Percentiles rank a stretch among this genome's conserved stretches.
These are phyloP conservation scores for Triticum monococcum DNA, from an alignment of 176 grass and related monocot species.

Conservation along the genomic window DNA sequence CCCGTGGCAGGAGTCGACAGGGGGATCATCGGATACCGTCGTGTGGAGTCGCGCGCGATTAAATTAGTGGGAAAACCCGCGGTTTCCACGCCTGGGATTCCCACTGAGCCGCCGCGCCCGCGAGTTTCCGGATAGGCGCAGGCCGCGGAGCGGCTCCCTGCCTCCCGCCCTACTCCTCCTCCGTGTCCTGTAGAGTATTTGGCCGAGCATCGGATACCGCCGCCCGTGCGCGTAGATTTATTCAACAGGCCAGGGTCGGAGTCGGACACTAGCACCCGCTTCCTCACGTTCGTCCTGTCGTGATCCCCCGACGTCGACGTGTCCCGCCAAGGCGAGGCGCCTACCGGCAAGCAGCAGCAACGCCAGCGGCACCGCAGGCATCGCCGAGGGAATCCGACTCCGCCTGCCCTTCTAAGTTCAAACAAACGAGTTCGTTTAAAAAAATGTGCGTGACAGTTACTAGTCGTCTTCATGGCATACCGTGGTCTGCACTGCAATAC, in stretches of 20 bases:
- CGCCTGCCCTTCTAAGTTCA: not conserved
- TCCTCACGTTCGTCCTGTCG: constrained; percentile 16
- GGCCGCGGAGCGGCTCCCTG: not conserved
- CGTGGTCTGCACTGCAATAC: too few relatives aligned
- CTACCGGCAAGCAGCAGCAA: not conserved
- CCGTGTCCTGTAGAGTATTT: not conserved
- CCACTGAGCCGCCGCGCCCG: constrained; percentile 29
- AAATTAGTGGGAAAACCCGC: constrained; percentile 16
- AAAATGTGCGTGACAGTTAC: not conserved
- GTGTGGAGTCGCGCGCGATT: not conserved
- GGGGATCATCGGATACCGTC: constrained; percentile 49
- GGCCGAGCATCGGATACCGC: constrained; percentile 37
- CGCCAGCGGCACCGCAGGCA: not conserved
- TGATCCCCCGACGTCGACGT: constrained; percentile 23
- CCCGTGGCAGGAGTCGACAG: not conserved
- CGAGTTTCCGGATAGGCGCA: constrained; percentile 27
- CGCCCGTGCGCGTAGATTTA: constrained; percentile 31
- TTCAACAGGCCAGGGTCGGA: not conserved
- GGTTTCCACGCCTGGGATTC: constrained; percentile 50
- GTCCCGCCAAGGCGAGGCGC: not conserved
- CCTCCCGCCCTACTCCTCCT: not conserved
- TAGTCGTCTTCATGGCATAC: not conserved
- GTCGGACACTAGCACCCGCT: not conserved
- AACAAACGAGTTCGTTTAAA: not conserved
- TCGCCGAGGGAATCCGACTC: constrained; percentile 34